phyloP scores from a whole-genome alignment of 1,139 yeast species.

The Magnusiomyces paraingens region DNA sequence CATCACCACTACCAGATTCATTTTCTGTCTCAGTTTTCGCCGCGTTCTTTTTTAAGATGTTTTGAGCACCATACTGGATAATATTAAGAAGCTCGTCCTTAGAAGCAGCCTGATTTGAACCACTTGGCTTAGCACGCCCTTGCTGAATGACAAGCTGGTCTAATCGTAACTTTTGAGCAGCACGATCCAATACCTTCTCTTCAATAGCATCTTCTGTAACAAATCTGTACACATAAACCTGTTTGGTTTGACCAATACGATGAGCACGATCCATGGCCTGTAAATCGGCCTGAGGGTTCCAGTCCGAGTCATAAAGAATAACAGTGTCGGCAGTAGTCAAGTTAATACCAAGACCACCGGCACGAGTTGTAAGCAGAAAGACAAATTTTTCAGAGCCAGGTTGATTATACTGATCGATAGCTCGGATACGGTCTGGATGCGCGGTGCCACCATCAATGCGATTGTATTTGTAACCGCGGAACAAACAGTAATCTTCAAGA shows the following conservation, averaged over 20 bases:
- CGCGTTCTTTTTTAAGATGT: constrained; percentile 49
- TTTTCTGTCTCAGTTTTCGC: constrained; percentile 23
- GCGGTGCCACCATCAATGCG: constrained; percentile 94
- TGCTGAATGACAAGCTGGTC: constrained; percentile 97
- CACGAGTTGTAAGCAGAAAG: constrained; percentile 87
- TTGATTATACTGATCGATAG: constrained; percentile 85
- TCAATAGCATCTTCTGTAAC: constrained; percentile 96
- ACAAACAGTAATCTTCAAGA: constrained; percentile 82
- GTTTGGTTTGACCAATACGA: constrained; percentile 95
- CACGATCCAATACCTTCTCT: constrained; percentile 91
- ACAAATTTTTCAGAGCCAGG: constrained; percentile 80
- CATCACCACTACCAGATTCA: constrained; percentile 23
- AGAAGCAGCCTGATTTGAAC: constrained; percentile 46
- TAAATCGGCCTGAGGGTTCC: constrained; percentile 98
- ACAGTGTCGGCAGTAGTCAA: constrained; percentile 91
- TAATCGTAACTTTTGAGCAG: constrained; percentile 85
- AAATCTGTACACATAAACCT: constrained; percentile 84
- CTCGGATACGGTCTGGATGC: constrained; percentile 86
- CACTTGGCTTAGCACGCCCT: constrained; percentile 52
- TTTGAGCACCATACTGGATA: constrained; percentile 97
- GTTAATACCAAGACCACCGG: constrained; percentile 98
- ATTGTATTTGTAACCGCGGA: constrained; percentile 79
- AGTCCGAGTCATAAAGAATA: constrained; percentile 85
- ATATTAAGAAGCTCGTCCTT: constrained; percentile 85
- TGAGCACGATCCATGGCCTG: constrained; percentile 99